phyloP scores from a whole-genome alignment of 148 eudicot species.

The Rhododendron simsii region DNA sequence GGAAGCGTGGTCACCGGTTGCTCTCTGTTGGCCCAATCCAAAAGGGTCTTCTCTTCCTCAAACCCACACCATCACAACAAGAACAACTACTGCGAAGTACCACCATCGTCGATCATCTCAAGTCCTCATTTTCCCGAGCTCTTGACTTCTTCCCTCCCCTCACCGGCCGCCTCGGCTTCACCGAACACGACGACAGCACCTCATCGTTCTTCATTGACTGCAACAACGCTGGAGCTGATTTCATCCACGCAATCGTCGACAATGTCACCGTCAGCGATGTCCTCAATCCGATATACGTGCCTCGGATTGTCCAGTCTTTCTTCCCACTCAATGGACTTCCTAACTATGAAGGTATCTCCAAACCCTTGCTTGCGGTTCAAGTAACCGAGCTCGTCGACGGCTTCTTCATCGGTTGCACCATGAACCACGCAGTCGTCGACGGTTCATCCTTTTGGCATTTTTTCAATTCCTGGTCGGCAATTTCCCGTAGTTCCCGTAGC shows the following conservation, averaged over 20 bases:
- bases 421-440: conserved; percentile 25
- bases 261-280: neutral
- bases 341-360: conserved; percentile 20
- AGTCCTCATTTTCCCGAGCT: conserved; percentile 20
- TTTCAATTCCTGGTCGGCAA: conserved; percentile 23
- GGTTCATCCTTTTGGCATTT: conserved; percentile 39
- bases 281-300: conserved; percentile 13
- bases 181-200: neutral
- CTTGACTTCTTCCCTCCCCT: conserved; percentile 34
- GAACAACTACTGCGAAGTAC: neutral
- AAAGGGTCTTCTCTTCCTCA: conserved; percentile 29
- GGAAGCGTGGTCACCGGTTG: no score
- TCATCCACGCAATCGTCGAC: conserved; percentile 14
- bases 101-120: conserved; percentile 15
- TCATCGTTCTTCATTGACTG: conserved; percentile 21
- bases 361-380: conserved; percentile 34
- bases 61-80: conserved; percentile 15
- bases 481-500: neutral
- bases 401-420: conserved; percentile 27
- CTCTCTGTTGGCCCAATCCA: conserved; percentile 27
- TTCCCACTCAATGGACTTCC: conserved; percentile 18
- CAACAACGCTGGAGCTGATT: conserved; percentile 30
- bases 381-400: conserved; percentile 45
- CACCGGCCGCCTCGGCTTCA: conserved; percentile 30
- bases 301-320: conserved; percentile 24